Conservation (phyloP, 352 stramenopile genomes). For the Globisporangium uncinulatum region DNA sequence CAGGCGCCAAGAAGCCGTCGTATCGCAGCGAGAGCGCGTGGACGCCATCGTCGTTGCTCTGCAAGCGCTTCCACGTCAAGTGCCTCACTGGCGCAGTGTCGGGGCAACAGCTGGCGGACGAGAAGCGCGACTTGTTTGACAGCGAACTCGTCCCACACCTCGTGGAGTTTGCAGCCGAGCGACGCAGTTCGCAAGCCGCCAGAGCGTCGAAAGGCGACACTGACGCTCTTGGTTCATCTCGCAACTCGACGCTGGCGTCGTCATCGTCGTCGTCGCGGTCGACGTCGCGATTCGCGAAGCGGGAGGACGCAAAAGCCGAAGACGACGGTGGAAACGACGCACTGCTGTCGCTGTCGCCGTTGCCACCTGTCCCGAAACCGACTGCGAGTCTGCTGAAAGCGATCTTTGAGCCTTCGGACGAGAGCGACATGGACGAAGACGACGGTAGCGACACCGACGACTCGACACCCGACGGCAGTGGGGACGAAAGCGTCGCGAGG, state of each 20-base stretch:
- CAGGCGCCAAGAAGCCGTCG: constrained; percentile 26
- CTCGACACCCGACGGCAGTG: not conserved
- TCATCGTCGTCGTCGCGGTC: not conserved
- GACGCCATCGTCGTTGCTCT: constrained; percentile 64
- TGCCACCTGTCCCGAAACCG: constrained; percentile 40
- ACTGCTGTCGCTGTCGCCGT: constrained; percentile 15
- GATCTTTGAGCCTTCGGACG: constrained; percentile 80
- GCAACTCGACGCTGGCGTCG: not conserved
- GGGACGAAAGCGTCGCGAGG: constrained; percentile 13
- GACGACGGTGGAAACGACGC: constrained; percentile 13
- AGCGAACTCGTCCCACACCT: constrained; percentile 69
- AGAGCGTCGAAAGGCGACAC: not conserved
- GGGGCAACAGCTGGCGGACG: constrained; percentile 12
- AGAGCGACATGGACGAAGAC: constrained; percentile 29
- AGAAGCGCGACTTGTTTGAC: constrained; percentile 54
- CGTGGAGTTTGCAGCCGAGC: constrained; percentile 49
- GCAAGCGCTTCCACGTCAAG: constrained; percentile 81
- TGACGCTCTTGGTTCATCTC: not conserved
- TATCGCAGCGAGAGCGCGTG: constrained; percentile 45
- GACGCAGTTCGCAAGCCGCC: constrained; percentile 5
- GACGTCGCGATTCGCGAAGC: constrained; percentile 2
- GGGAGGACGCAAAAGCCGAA: not conserved
- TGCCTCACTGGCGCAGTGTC: constrained; percentile 27
- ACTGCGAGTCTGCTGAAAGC: constrained; percentile 56
- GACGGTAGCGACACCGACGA: constrained; percentile 17